Percentiles rank a stretch among this genome's conserved stretches.
Conservation (phyloP, 2,329 filamentous ascomycete genomes). For the Colletotrichum camelliae region DNA sequence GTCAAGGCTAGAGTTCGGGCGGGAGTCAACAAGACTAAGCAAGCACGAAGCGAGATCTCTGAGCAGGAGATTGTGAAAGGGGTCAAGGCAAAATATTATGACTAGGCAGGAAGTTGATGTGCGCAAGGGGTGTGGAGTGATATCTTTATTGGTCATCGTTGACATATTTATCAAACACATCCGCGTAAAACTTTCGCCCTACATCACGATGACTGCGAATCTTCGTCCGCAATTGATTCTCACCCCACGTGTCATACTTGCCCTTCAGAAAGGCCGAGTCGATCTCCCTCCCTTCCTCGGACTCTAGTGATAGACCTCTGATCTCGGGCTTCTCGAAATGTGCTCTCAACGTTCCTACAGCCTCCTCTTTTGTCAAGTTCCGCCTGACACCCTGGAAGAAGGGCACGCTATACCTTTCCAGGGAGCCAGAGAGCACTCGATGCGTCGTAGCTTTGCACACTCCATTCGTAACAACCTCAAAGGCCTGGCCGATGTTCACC, state of each 20-base stretch:
- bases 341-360: conserved; percentile 38
- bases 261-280: conserved; percentile 56
- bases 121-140: rapidly evolving
- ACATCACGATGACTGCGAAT: conserved; percentile 56
- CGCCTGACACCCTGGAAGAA: conserved; percentile 57
- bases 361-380: conserved; percentile 48
- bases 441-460: conserved; percentile 59
- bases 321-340: conserved; percentile 37
- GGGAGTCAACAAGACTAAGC: conserved; percentile 21
- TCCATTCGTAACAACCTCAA: conserved; percentile 61
- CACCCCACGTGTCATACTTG: conserved; percentile 59
- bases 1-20: conserved; percentile 36
- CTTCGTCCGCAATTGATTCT: conserved; percentile 59
- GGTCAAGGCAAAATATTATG: conserved; percentile 37
- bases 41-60: conserved; percentile 28
- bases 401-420: conserved; percentile 47
- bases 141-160: conserved; percentile 35
- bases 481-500: conserved; percentile 64
- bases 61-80: conserved; percentile 36
- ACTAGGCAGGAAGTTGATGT: conserved; percentile 18
- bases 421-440: conserved; percentile 39
- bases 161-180: conserved; percentile 54
- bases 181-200: conserved; percentile 49
- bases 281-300: conserved; percentile 40
- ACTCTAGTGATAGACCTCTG: conserved; percentile 28